Evolutionary conservation across 1,284 basidiomycete genomes (phyloP).

Genomic region (Boletellus deceptivus): DNA sequence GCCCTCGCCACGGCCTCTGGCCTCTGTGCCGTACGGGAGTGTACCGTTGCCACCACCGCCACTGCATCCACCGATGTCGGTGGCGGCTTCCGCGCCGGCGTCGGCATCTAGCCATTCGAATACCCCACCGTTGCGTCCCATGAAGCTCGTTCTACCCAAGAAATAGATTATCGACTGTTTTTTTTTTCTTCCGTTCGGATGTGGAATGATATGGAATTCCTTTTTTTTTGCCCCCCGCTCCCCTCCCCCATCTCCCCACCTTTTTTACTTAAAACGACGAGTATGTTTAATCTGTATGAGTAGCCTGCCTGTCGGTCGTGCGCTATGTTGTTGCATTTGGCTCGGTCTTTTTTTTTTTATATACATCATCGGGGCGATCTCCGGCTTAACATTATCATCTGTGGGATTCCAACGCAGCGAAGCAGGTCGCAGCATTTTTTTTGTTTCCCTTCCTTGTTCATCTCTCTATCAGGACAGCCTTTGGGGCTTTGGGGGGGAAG

Average conservation of each 20-base stretch:
- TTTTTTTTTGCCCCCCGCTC: background rate
- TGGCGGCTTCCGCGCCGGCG: constrained; percentile 1
- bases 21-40: constrained; percentile 25
- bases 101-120: constrained; percentile 20
- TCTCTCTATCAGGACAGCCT: too few relatives aligned
- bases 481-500: too few relatives aligned
- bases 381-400: too few relatives aligned
- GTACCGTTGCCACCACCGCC: constrained; percentile 15
- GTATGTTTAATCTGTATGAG: background rate
- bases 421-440: too few relatives aligned
- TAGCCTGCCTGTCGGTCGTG: background rate
- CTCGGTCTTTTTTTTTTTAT: background rate
- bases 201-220: background rate
- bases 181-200: background rate
- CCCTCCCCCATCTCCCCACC: background rate
- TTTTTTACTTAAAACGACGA: background rate
- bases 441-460: too few relatives aligned
- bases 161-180: constrained; percentile 18
- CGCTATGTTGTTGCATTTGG: constrained; percentile 2
- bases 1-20: constrained; percentile 30
- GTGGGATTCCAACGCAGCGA: too few relatives aligned
- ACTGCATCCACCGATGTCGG: constrained; percentile 6
- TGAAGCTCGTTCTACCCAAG: constrained; percentile 35
- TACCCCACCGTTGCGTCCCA: constrained; percentile 30
- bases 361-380: too few relatives aligned